A percentile compares a stretch with the other conserved stretches of the same genome.
These are phyloP conservation scores for Colletotrichum sp. DNA, from an alignment of 2,329 filamentous ascomycete genomes.

Conservation along the genomic window DNA sequence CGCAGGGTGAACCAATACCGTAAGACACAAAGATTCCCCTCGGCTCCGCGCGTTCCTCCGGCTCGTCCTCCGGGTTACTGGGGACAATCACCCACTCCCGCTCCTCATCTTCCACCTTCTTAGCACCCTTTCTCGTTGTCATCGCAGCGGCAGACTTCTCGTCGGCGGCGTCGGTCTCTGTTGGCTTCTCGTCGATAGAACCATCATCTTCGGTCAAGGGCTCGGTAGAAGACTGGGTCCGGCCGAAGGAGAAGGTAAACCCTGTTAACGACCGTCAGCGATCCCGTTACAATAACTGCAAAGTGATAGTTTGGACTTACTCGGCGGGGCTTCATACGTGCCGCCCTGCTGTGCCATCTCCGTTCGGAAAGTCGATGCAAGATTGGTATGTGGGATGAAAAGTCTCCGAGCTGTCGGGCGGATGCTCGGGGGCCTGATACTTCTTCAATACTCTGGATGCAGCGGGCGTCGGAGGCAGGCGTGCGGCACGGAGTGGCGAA, in stretches of 20 bases:
- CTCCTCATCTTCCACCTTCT: neutral
- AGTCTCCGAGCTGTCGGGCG: neutral
- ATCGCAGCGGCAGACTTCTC: fast-evolving
- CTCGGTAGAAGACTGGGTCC: neutral
- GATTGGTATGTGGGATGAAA: neutral
- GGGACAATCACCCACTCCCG: neutral
- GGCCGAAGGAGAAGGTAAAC: neutral
- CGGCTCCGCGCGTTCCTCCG: neutral
- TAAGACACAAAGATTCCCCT: neutral
- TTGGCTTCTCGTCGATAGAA: fast-evolving
- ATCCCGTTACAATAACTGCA: fast-evolving
- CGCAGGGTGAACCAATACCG: neutral
- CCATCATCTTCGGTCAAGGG: fast-evolving
- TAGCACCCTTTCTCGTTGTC: fast-evolving
- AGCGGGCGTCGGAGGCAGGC: neutral
- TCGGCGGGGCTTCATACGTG: neutral
- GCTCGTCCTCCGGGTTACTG: neutral
- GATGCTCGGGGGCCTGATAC: neutral
- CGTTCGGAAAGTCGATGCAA: neutral
- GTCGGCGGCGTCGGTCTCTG: fast-evolving
- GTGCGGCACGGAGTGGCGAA: neutral
- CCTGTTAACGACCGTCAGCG: neutral
- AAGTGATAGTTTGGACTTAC: neutral
- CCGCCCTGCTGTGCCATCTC: neutral
- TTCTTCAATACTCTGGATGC: neutral